phyloP scores from a whole-genome alignment of 2,329 filamentous ascomycete species.

The Teratosphaeria zuluensis region DNA sequence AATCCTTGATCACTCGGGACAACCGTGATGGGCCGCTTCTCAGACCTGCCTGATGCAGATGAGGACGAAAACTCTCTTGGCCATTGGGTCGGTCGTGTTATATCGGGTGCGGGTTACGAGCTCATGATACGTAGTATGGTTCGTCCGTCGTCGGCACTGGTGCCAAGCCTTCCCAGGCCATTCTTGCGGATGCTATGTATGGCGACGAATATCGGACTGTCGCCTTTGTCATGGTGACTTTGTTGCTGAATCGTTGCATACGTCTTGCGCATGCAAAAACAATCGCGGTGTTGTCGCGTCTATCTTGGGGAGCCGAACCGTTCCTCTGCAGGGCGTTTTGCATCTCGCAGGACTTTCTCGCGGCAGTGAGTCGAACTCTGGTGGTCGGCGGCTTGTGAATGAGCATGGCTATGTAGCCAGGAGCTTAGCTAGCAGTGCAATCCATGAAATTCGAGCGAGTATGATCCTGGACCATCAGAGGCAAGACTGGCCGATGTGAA shows the following conservation, averaged over 20 bases:
- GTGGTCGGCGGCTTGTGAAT: too few relatives aligned
- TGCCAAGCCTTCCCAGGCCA: neutral
- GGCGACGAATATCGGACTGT: neutral
- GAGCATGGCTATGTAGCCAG: too few relatives aligned
- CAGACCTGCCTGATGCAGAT: neutral
- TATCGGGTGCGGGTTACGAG: neutral
- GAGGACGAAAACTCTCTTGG: neutral
- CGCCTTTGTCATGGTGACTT: neutral
- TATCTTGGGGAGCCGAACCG: neutral
- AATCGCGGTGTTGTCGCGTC: neutral
- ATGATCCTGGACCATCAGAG: neutral
- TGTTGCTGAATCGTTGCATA: too few relatives aligned
- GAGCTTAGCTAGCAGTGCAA: too few relatives aligned
- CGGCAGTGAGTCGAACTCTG: too few relatives aligned
- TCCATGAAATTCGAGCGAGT: too few relatives aligned
- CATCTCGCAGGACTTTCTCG: too few relatives aligned
- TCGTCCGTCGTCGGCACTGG: neutral
- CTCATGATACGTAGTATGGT: neutral
- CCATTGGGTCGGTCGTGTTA: neutral
- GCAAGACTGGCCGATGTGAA: neutral
- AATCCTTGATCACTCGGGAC: neutral
- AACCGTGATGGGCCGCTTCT: neutral
- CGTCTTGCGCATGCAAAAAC: too few relatives aligned
- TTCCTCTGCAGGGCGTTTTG: too few relatives aligned
- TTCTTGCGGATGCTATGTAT: neutral